phyloP scores from a whole-genome alignment of 345 rosid genomes.

The Ailanthus altissimus region DNA sequence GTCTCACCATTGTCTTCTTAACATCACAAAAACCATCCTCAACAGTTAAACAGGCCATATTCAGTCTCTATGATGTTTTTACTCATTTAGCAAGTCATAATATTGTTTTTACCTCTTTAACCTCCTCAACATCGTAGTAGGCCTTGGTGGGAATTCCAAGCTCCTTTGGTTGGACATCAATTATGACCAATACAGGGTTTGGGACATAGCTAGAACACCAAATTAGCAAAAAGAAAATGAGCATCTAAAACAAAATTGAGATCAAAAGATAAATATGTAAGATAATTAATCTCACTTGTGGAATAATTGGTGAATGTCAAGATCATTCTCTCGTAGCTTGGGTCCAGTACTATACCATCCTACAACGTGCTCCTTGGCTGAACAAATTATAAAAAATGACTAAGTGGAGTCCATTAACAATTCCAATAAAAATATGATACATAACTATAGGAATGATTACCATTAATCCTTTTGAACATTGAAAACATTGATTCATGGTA shows the following conservation, averaged over 20 bases:
- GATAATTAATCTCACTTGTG: slow-evolving; percentile 46
- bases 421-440: background rate
- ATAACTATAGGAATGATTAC: slow-evolving; percentile 30
- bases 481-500: slow-evolving; percentile 96
- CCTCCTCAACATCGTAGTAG: slow-evolving; percentile 83
- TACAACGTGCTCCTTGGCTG: slow-evolving; percentile 97
- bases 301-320: slow-evolving; percentile 74
- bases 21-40: slow-evolving; percentile 1
- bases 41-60: background rate
- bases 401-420: background rate
- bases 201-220: slow-evolving; percentile 68
- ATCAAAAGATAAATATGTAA: background rate
- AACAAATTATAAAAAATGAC: slow-evolving; percentile 27
- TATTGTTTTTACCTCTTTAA: slow-evolving; percentile 53
- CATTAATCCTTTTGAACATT: slow-evolving; percentile 97
- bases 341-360: slow-evolving; percentile 99
- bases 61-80: background rate
- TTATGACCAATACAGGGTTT: slow-evolving; percentile 85
- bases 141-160: slow-evolving; percentile 90
- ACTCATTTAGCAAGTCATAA: background rate
- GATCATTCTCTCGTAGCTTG: slow-evolving; percentile 85
- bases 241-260: background rate
- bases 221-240: background rate
- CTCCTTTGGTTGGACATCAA: slow-evolving; percentile 91
- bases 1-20: background rate